These are phyloP conservation scores for Syncephalastrum contaminatum DNA, from an alignment of 371 early-diverging fungal species.

Conservation along the genomic window DNA sequence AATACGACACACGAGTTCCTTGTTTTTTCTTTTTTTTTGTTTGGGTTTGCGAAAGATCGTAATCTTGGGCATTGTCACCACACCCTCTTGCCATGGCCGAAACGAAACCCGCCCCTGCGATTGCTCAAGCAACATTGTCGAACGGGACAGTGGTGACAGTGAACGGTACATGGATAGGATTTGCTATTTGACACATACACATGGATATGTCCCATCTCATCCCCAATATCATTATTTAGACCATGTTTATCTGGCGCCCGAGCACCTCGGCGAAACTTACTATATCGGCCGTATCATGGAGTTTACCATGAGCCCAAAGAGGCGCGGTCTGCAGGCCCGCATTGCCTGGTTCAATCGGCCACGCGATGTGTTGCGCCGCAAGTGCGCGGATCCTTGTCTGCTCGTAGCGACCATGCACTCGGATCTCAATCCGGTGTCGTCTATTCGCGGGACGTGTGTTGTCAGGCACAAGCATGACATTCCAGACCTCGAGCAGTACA, in stretches of 20 bases:
- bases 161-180: slow-evolving; percentile 14
- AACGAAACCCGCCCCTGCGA: slow-evolving; percentile 10
- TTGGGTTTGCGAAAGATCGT: too few relatives aligned
- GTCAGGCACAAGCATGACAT: slow-evolving; percentile 74
- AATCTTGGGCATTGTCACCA: too few relatives aligned
- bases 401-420: slow-evolving; percentile 89
- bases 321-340: slow-evolving; percentile 56
- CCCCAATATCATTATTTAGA: slow-evolving; percentile 43
- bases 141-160: slow-evolving; percentile 18
- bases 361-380: slow-evolving; percentile 73
- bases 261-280: slow-evolving; percentile 74
- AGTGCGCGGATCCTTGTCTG: slow-evolving; percentile 68
- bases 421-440: slow-evolving; percentile 79
- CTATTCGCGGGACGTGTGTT: slow-evolving; percentile 79
- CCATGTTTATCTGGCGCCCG: slow-evolving; percentile 77
- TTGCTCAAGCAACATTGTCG: slow-evolving; percentile 15
- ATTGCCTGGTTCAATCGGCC: slow-evolving; percentile 87
- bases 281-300: slow-evolving; percentile 85
- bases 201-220: slow-evolving; percentile 1
- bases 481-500: slow-evolving; percentile 57
- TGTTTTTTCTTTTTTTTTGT: too few relatives aligned
- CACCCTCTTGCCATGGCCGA: slow-evolving; percentile 7
- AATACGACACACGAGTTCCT: too few relatives aligned
- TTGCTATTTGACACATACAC: slow-evolving; percentile 1
- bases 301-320: slow-evolving; percentile 57